Base-by-base conservation (phyloP, 2,329 filamentous ascomycete species). In the Magnaporthiopsis incrustans region DNA sequence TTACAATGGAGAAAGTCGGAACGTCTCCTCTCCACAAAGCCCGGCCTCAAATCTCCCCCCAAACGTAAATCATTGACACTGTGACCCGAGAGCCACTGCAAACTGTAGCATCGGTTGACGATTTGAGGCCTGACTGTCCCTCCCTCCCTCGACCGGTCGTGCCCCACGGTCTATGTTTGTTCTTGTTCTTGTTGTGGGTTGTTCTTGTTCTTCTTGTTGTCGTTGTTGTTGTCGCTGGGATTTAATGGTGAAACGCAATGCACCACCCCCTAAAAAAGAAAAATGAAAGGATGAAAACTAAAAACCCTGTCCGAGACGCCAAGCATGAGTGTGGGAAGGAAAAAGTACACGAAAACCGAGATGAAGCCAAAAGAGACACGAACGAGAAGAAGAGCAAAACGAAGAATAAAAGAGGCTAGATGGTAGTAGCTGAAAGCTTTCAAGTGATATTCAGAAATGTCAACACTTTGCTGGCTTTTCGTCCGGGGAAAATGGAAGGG, bases 1-100 rank as follows among this genome's bases (percentile, higher is more conserved):
- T 32, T 62, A 62, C 60, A 62, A 18, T 25, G 57, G 27, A 30
- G 30, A 18, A 53, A 53, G 38, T n/a, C 32, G 60, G 60, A 50
- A 22, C 26, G 18, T 30, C 26, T n/a, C 26, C 38, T 30, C 22
- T 32, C 33, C 26, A 26, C 56, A 53, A 3, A 25, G 14, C 32
- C 12, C n/a, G 22, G 4, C 14, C 25, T 32, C 10, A 15, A 57
- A 27, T 32, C 38, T 59, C 38, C 30, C 25, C 12, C 38, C 25
- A 30, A 44, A 56, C 15, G 44, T 5, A 25, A 30, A 27, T 53
- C 60, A 61, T 44, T 4, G 60, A 57, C 60, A 25, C n/a, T 18
- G 44, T 32, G 50, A 25, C n/a, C 60, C 33, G 30, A 27, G 26
- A 22, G 60, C 33, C 10, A 18, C 50, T 18, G 22, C 15, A 27